Base-by-base conservation (phyloP, 2,329 filamentous ascomycete genomes). In the Trichoderma harzianum region DNA sequence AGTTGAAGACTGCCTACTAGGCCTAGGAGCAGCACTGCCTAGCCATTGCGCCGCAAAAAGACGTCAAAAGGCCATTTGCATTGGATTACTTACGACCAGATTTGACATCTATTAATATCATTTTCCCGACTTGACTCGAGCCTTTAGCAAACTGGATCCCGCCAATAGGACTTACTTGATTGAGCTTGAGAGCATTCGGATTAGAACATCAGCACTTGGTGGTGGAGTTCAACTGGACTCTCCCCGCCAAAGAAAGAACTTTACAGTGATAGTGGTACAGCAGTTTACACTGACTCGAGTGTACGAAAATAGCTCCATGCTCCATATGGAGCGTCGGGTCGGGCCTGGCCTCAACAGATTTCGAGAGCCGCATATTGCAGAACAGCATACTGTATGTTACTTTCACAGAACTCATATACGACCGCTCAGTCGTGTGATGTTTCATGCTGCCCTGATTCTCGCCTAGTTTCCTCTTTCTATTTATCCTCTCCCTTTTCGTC, bases 131-230 rank as follows among this genome's bases (percentile, higher is more conserved):
- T 69, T 62, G 66, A 60, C 55, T 68, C 65, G 64, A 57, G 24
- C 51, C 16, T 57, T 32, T 47, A 47, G 55, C 36, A 32, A 34
- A 69, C 65, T 69, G 36, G 65, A 69, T 51, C 65, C 55, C 32
- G 30, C 65, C 65, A 60, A 34, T 60, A 51, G 18, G 66, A 62
- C n/a, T 51, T 62, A 36, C 55, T 26, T 51, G 21, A 61, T 61
- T 21, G 28, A 51, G 28, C 66, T 60, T 61, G 39, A 18, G n/a
- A 62, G 32, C 57, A 61, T 61, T 69, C 26, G 26, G 36, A 43
- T 21, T 62, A 53, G 66, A 28, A 53, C 28, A 69, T 69, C 55
- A 69, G 66, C 66, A 69, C 66, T 69, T 62, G 32, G 10, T 28
- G 5, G 66, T 61, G 57, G 66, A 36, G 55, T 62, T 39, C 11